These are phyloP conservation scores for Talaromyces islandicus DNA, from an alignment of 2,329 filamentous ascomycete species.

Conservation along the genomic window DNA sequence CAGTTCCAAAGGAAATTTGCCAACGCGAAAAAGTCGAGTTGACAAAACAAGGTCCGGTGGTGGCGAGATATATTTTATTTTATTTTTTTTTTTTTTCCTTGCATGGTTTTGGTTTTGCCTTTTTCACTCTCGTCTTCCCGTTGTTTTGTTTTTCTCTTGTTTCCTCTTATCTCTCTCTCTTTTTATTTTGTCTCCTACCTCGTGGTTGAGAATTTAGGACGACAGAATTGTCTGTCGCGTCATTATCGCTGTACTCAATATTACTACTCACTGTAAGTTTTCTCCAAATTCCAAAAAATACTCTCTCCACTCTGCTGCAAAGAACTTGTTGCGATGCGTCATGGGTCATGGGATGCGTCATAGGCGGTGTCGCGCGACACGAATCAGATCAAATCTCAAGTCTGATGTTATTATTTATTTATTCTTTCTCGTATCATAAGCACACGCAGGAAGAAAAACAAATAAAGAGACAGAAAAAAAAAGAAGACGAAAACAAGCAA, in stretches of 20 bases:
- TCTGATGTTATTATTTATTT: neutral
- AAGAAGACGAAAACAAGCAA: neutral
- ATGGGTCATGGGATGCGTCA: neutral
- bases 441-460: neutral
- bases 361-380: neutral
- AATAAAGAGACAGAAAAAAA: neutral
- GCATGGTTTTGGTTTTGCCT: neutral
- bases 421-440: neutral
- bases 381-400: neutral
- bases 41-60: neutral
- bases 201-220: neutral
- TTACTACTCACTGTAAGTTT: neutral
- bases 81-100: neutral
- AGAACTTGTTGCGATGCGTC: neutral
- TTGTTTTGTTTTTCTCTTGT: neutral
- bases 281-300: neutral
- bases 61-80: neutral
- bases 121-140: neutral
- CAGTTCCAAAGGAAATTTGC: neutral
- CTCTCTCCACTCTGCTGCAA: neutral
- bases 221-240: neutral
- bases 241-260: neutral
- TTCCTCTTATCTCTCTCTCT: neutral
- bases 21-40: neutral
- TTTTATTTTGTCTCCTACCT: neutral